Evolutionary conservation across 2,329 filamentous ascomycete genomes (phyloP).

Genomic region (Stagonosporopsis vannaccii): DNA sequence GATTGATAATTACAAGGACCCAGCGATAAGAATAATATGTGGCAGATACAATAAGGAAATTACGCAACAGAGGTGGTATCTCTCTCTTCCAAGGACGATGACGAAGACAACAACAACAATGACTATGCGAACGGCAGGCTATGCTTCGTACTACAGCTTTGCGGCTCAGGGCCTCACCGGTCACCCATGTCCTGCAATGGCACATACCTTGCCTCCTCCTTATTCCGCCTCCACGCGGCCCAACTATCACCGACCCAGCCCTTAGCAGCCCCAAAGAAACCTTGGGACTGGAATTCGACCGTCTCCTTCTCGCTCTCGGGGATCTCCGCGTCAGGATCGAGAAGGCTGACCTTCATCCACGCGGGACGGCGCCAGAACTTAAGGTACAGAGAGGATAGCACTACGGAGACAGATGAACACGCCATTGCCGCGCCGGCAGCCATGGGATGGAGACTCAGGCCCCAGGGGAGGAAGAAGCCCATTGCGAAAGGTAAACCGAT

Average conservation of each 20-base stretch:
- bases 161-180: slow-evolving; percentile 14
- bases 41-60: background rate
- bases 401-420: slow-evolving; percentile 86
- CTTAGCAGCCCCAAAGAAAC: slow-evolving; percentile 29
- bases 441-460: slow-evolving; percentile 88
- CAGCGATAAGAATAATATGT: background rate
- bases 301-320: slow-evolving; percentile 38
- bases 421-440: slow-evolving; percentile 96
- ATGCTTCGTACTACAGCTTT: background rate
- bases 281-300: slow-evolving; percentile 28
- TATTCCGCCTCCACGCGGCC: slow-evolving; percentile 47
- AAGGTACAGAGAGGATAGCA: slow-evolving; percentile 80
- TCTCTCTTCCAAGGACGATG: background rate
- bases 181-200: slow-evolving; percentile 54
- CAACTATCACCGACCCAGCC: slow-evolving; percentile 43
- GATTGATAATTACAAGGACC: background rate
- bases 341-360: slow-evolving; percentile 81
- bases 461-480: slow-evolving; percentile 92
- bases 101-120: background rate
- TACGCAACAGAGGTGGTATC: slow-evolving; percentile 7
- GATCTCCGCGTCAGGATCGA: slow-evolving; percentile 57
- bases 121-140: background rate
- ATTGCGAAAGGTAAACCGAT: slow-evolving; percentile 94
- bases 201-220: slow-evolving; percentile 55
- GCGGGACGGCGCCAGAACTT: slow-evolving; percentile 84